Evolutionary conservation across 1,284 basidiomycete species (phyloP), one percentile per base, ranked within the genome.

Genomic region (Sphaerobolus stellatus): DNA sequence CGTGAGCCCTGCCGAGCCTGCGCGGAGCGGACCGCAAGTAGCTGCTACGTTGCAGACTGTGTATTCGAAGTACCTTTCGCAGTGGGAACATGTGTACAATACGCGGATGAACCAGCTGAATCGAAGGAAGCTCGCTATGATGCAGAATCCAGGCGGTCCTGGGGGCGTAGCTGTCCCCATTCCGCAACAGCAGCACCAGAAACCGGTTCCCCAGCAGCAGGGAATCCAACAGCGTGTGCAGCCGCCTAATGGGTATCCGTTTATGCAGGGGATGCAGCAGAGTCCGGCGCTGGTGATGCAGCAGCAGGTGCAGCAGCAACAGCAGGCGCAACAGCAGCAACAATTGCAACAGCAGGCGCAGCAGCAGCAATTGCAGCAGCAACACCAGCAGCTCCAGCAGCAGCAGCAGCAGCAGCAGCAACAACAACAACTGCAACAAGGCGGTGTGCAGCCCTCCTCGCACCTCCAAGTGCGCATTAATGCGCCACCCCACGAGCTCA

Each of bases 11-110:
- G 64, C 69, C 2, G 80, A 85, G 56, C 83, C 84, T 8, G 71
- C 79, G 2, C 81, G 77, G 57, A 77, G 77, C 16, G 82, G 80
- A 3, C 85, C 85, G 4, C 80, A 65, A 14, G 73, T 81, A 31
- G 87, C 84, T 0, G 75, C 79, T 44, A 80, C 80, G 16, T 68
- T 90, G 7, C 75, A 77, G 2, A 75, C 80, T 54, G 70, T 83
- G 27, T 90, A 90, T 68, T 77, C 78, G 52, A 74, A 79, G 36
- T 83, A 78, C 58, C 74, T 90, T 11, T 61, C 65, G 2, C 61
- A 13, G 11, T 54, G 47, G 36, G 52, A 54, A 29, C 43, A 43
- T 29, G 13, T 49, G 9, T 40, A 49, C 43, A 31, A 41, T 25
- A 28, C 18, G 28, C 43, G 27, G 30, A 16, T 49, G 8, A 48